phyloP scores from a whole-genome alignment of 768 basidiomycete genomes.

The Lentinus tigrinus region DNA sequence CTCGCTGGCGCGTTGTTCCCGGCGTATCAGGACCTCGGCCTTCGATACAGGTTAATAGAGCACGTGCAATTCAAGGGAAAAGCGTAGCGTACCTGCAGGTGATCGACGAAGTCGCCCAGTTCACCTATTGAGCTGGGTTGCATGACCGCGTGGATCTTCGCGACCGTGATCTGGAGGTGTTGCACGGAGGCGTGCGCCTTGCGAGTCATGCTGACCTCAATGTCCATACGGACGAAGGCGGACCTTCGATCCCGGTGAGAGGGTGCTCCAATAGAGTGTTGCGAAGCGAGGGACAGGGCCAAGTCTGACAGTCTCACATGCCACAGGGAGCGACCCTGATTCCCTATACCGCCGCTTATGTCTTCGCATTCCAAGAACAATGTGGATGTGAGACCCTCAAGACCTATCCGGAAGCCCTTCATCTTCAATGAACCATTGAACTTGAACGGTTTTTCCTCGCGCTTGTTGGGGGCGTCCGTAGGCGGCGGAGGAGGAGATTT shows the following conservation, averaged over 20 bases:
- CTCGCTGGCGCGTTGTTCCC: slow-evolving; percentile 75
- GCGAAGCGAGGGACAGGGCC: slow-evolving; percentile 79
- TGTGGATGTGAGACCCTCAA: slow-evolving; percentile 72
- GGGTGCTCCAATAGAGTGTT: slow-evolving; percentile 36
- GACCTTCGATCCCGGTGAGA: slow-evolving; percentile 65
- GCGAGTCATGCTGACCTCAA: slow-evolving; percentile 38
- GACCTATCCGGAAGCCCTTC: slow-evolving; percentile 76
- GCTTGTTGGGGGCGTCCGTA: slow-evolving; percentile 7
- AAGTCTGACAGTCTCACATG: slow-evolving; percentile 71
- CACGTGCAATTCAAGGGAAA: slow-evolving; percentile 6
- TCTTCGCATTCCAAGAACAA: slow-evolving; percentile 76
- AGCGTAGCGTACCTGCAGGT: slow-evolving; percentile 63
- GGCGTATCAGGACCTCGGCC: slow-evolving; percentile 72
- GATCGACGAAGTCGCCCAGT: slow-evolving; percentile 84
- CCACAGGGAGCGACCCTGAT: slow-evolving; percentile 53
- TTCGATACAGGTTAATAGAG: slow-evolving; percentile 29
- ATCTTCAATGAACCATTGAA: slow-evolving; percentile 62
- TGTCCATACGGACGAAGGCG: slow-evolving; percentile 83
- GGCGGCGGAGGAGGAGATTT: slow-evolving; percentile 3
- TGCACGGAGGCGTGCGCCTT: slow-evolving; percentile 14
- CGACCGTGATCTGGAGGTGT: slow-evolving; percentile 55
- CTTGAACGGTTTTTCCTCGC: slow-evolving; percentile 23
- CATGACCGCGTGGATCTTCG: slow-evolving; percentile 89
- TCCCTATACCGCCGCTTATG: slow-evolving; percentile 61
- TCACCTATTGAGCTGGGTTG: slow-evolving; percentile 92